Evolutionary conservation across 345 rosid species (phyloP).

Genomic region (Mercurialis annua): DNA sequence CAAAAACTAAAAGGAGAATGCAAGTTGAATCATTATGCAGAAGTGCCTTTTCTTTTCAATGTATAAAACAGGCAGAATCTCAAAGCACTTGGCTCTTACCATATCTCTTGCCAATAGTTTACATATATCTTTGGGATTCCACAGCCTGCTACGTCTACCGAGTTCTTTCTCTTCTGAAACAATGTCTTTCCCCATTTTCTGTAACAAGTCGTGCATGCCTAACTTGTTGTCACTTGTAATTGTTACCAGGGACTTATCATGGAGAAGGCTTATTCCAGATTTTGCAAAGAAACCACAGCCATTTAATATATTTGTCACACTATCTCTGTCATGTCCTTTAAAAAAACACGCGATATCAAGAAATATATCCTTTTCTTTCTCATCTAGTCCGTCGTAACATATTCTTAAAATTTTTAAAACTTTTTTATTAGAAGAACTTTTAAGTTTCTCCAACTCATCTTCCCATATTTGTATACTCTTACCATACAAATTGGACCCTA

Average conservation of each 20-base stretch:
- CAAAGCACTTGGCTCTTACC: background rate
- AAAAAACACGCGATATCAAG: constrained; percentile 1
- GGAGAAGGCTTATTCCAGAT: background rate
- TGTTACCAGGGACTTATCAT: background rate
- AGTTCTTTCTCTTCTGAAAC: background rate
- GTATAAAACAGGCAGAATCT: no score
- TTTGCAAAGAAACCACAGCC: background rate
- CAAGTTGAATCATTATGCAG: no score
- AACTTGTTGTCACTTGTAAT: background rate
- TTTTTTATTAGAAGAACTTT: background rate
- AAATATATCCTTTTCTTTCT: no score
- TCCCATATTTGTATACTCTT: background rate
- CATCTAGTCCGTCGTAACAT: background rate
- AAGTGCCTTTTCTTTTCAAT: no score
- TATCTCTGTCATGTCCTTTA: background rate
- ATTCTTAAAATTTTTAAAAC: background rate
- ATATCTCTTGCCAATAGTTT: background rate
- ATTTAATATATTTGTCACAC: background rate
- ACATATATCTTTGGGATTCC: background rate
- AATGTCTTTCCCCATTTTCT: background rate
- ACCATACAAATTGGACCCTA: background rate
- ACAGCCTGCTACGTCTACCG: background rate
- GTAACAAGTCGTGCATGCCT: background rate
- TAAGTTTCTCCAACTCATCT: background rate
- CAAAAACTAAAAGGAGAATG: no score